Evolutionary conservation across 108 stramenopile genomes (phyloP).

Genomic region (Schizochytrium sp.): DNA sequence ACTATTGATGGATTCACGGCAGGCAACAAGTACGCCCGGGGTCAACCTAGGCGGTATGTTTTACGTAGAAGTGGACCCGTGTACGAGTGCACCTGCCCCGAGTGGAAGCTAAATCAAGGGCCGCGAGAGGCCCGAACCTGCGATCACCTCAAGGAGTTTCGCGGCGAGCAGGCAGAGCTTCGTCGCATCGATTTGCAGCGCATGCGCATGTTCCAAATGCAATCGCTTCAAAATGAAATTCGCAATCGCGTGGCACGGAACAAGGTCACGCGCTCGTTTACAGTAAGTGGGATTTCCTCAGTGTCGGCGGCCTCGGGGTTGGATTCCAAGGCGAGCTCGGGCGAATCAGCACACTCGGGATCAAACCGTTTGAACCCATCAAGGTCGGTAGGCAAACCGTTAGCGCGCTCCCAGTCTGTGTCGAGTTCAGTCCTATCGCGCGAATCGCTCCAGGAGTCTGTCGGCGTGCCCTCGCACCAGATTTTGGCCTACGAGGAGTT

Average conservation of each 20-base stretch:
- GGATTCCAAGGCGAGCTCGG: neutral
- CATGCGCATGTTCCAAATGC: neutral
- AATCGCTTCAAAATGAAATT: neutral
- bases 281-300: neutral
- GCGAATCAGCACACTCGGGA: neutral
- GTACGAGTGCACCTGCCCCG: neutral
- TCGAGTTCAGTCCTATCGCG: neutral
- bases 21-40: constrained; percentile 8
- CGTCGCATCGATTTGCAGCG: neutral
- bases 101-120: neutral
- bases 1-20: neutral
- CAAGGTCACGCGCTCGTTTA: neutral
- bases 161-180: neutral
- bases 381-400: neutral
- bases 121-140: neutral
- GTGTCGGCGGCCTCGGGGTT: neutral
- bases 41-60: neutral
- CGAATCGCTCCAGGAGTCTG: neutral
- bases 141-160: neutral
- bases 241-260: neutral
- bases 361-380: neutral
- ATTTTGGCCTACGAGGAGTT: constrained; percentile 25
- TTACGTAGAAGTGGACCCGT: neutral
- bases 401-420: neutral
- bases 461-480: constrained; percentile 1